phyloP scores from a whole-genome alignment of 768 basidiomycete species.

The Coprinopsis sp. region DNA sequence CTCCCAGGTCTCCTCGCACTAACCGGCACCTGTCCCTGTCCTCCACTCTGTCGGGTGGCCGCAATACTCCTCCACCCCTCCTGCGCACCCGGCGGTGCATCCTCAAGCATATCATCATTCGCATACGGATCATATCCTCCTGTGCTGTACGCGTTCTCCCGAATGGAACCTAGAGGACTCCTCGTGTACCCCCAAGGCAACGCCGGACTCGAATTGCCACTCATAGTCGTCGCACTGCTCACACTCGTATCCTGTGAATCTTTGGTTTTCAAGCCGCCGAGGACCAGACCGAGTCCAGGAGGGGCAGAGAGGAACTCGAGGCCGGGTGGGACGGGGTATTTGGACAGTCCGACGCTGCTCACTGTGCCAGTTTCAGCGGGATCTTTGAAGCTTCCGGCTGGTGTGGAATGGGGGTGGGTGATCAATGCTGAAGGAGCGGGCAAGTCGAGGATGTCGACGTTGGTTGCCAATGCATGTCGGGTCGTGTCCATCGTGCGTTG shows the following conservation, averaged over 20 bases:
- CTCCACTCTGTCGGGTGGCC: slow-evolving; percentile 23
- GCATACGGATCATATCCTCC: slow-evolving; percentile 30
- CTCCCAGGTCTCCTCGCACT: too few species aligned
- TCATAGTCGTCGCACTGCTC: slow-evolving; percentile 32
- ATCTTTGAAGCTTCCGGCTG: too few species aligned
- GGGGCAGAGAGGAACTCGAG: slow-evolving; percentile 24
- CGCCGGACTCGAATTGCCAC: slow-evolving; percentile 10
- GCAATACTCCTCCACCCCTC: slow-evolving; percentile 59
- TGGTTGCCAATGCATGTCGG: slow-evolving; percentile 2
- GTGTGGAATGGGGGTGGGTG: slow-evolving; percentile 42
- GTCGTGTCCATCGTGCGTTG: too few species aligned
- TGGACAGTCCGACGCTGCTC: slow-evolving; percentile 26
- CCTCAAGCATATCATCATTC: slow-evolving; percentile 60
- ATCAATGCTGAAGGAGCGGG: slow-evolving; percentile 52
- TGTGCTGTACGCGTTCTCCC: too few species aligned
- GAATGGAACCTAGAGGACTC: too few species aligned
- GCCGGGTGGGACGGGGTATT: slow-evolving; percentile 33
- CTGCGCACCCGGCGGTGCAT: slow-evolving; percentile 59
- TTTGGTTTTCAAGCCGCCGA: too few species aligned
- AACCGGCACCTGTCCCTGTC: too few species aligned
- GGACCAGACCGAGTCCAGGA: too few species aligned
- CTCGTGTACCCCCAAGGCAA: too few species aligned
- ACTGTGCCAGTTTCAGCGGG: slow-evolving; percentile 28
- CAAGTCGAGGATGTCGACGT: slow-evolving; percentile 29
- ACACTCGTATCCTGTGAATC: too few species aligned